Conservation (phyloP, 2,329 filamentous ascomycete species). For the Alternaria rosae region DNA sequence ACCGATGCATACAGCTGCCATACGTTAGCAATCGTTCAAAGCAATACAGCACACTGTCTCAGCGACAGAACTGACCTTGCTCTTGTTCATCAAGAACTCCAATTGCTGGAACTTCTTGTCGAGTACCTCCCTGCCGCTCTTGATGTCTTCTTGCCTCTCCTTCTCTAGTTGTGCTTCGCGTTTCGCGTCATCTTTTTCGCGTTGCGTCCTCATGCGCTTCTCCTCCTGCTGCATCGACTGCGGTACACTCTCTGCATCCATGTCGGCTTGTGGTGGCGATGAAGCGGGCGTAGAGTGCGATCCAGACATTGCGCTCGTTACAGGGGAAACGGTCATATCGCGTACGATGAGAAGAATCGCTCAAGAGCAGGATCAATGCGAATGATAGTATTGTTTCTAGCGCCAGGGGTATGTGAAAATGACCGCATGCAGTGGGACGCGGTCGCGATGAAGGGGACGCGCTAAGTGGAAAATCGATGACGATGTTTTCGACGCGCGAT, state of each 20-base stretch:
- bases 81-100: conserved; percentile 61
- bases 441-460: conserved; percentile 29
- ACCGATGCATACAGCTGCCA: conserved; percentile 57
- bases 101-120: conserved; percentile 61
- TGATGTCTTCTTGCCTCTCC: conserved; percentile 56
- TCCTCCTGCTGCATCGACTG: conserved; percentile 57
- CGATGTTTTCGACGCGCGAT: conserved; percentile 39
- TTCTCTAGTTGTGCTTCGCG: conserved; percentile 54
- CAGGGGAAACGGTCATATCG: conserved; percentile 37
- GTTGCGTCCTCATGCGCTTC: conserved; percentile 52
- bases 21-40: conserved; percentile 2
- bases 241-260: conserved; percentile 43
- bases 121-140: conserved; percentile 54
- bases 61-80: conserved; percentile 47
- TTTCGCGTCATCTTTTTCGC: conserved; percentile 55
- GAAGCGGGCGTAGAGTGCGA: conserved; percentile 44
- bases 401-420: conserved; percentile 19
- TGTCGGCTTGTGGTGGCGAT: conserved; percentile 41
- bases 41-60: too few species aligned
- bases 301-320: conserved; percentile 26
- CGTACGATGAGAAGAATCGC: neutral
- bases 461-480: conserved; percentile 30
- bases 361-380: neutral
- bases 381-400: neutral
- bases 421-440: conserved; percentile 11